Evolutionary conservation across 129 eudicot species (phyloP).

Genomic region (Kitagawia praeruptora): DNA sequence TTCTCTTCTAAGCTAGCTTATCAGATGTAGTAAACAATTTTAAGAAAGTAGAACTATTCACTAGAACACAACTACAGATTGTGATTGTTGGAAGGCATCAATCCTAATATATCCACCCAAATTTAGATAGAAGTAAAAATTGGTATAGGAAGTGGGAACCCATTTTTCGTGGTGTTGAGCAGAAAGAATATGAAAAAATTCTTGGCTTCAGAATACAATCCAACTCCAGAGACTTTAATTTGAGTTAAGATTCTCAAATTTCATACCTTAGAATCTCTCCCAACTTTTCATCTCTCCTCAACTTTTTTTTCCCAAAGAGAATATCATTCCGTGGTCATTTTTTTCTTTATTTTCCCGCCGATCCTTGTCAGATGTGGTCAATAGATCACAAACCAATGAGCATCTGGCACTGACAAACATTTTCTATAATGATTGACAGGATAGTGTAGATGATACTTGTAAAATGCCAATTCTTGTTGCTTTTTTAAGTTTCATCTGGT

Average conservation of each 20-base stretch:
- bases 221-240: constrained; percentile 35
- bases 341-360: constrained; percentile 31
- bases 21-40: neutral
- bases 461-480: neutral
- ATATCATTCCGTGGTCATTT: constrained; percentile 78
- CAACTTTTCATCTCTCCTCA: constrained; percentile 10
- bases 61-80: neutral
- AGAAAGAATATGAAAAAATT: constrained; percentile 44
- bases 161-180: constrained; percentile 30
- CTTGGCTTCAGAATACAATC: constrained; percentile 48
- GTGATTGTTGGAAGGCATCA: constrained; percentile 8
- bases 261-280: constrained; percentile 49
- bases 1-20: neutral
- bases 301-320: constrained; percentile 21
- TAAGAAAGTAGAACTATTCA: neutral
- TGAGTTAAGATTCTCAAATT: constrained; percentile 63
- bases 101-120: neutral
- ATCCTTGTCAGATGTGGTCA: constrained; percentile 23
- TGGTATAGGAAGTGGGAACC: constrained; percentile 9
- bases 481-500: neutral
- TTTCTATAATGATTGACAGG: constrained; percentile 23
- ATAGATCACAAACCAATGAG: constrained; percentile 18
- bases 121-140: constrained; percentile 26
- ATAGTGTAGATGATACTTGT: constrained; percentile 10
- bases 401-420: constrained; percentile 16